Evolutionary conservation across 73 alveolate species (phyloP).

Genomic region (Tetrahymena malaccensis): DNA sequence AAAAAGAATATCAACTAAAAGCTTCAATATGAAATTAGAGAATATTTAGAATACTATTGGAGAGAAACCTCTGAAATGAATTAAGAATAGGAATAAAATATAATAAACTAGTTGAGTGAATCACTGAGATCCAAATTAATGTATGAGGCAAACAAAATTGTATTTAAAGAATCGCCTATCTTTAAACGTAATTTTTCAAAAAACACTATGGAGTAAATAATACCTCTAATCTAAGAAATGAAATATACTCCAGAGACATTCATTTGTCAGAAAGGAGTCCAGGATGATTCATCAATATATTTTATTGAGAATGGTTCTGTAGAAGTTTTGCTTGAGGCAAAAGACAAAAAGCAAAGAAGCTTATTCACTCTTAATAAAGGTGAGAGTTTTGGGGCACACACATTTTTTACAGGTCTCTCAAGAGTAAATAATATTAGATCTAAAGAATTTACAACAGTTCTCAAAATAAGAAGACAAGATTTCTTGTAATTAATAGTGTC

Average conservation of each 20-base stretch:
- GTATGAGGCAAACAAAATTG: constrained; percentile 8
- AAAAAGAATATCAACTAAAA: constrained; percentile 50
- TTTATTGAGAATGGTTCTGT: constrained; percentile 20
- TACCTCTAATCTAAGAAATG: constrained; percentile 17
- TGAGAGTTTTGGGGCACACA: constrained; percentile 45
- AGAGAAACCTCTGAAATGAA: constrained; percentile 12
- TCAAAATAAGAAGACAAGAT: constrained; percentile 7
- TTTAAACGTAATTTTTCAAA: constrained; percentile 5
- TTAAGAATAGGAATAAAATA: constrained; percentile 11
- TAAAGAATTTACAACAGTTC: constrained; percentile 44
- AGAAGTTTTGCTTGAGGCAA: neutral
- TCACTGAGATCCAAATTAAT: constrained; percentile 11
- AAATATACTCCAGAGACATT: constrained; percentile 26
- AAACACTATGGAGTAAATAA: neutral
- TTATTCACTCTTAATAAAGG: constrained; percentile 17
- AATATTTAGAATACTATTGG: constrained; percentile 62
- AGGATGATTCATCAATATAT: constrained; percentile 29
- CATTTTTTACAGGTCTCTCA: constrained; percentile 47
- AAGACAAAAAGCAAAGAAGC: neutral
- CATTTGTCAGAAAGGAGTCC: neutral
- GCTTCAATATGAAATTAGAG: constrained; percentile 50
- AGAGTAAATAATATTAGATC: constrained; percentile 51
- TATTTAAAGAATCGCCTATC: neutral
- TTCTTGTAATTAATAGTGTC: neutral
- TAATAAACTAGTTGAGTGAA: constrained; percentile 4